Evolutionary conservation across 169 alveolate species (phyloP).

Genomic region (Plasmodium sp.): DNA sequence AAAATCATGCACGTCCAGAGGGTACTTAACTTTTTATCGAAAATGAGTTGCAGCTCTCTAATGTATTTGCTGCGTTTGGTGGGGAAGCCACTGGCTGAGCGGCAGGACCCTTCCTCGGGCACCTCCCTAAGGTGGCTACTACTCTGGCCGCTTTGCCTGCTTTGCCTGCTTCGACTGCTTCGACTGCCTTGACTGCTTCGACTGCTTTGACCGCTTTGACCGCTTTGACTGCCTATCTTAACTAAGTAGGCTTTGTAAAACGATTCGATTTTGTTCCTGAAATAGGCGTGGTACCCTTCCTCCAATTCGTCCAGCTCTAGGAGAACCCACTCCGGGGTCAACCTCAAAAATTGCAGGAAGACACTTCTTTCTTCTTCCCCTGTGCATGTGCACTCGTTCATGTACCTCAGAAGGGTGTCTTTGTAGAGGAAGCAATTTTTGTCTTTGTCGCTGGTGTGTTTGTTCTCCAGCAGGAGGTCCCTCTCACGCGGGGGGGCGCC

Average conservation of each 20-base stretch:
- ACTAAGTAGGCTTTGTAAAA: conserved; percentile 37
- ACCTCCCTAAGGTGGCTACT: neutral
- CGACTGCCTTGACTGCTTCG: neutral
- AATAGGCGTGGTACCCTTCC: conserved; percentile 35
- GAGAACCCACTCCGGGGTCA: conserved; percentile 59
- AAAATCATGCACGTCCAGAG: conserved; percentile 65
- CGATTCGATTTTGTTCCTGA: conserved; percentile 43
- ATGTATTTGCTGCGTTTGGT: conserved; percentile 5
- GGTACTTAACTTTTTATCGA: conserved; percentile 25
- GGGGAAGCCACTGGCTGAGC: neutral
- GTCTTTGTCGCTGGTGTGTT: conserved; percentile 2
- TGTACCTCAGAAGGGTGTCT: conserved; percentile 35
- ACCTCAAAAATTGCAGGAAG: conserved; percentile 14
- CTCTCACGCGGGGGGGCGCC: neutral
- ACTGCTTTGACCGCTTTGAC: no score
- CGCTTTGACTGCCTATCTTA: neutral
- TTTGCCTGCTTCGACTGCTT: no score
- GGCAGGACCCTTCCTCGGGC: neutral
- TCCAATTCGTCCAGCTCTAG: conserved; percentile 28
- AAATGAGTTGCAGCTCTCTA: conserved; percentile 30
- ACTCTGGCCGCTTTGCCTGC: neutral
- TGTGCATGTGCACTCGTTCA: conserved; percentile 36
- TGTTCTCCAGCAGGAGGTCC: neutral
- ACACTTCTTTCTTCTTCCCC: conserved; percentile 42
- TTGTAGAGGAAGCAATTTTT: conserved; percentile 13